Percentiles rank a stretch among this genome's conserved stretches.
phyloP scores from a whole-genome alignment of 768 basidiomycete species.

The Termitomyces sp. region DNA sequence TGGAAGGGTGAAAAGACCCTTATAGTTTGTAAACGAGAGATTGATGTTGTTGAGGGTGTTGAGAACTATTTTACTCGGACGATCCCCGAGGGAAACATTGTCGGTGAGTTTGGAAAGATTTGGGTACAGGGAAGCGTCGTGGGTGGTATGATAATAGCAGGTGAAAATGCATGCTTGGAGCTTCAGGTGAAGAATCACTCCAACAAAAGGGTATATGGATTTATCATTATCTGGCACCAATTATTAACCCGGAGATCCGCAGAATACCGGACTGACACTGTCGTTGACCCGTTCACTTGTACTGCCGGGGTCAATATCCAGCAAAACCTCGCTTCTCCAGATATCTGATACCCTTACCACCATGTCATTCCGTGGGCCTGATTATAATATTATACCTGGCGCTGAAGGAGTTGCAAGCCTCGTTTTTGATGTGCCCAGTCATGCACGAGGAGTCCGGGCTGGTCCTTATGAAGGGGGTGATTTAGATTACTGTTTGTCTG shows the following conservation, averaged over 20 bases:
- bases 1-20: slow-evolving; percentile 73
- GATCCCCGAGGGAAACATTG: slow-evolving; percentile 52
- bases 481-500: slow-evolving; percentile 26
- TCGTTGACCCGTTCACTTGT: slow-evolving; percentile 56
- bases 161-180: slow-evolving; percentile 66
- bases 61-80: slow-evolving; percentile 28
- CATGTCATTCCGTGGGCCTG: slow-evolving; percentile 67
- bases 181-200: slow-evolving; percentile 82
- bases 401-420: slow-evolving; percentile 74
- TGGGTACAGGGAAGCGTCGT: slow-evolving; percentile 68
- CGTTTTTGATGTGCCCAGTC: slow-evolving; percentile 71
- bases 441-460: slow-evolving; percentile 59
- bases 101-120: slow-evolving; percentile 76
- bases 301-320: slow-evolving; percentile 36
- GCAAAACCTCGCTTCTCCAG: slow-evolving; percentile 44
- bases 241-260: not conserved
- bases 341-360: slow-evolving; percentile 63
- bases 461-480: slow-evolving; percentile 54
- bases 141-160: slow-evolving; percentile 58
- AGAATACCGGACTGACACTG: slow-evolving; percentile 68
- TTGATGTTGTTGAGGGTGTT: slow-evolving; percentile 61
- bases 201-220: slow-evolving; percentile 54
- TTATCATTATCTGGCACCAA: not conserved
- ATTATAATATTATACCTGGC: slow-evolving; percentile 70
- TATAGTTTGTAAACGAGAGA: slow-evolving; percentile 53